phyloP scores from a whole-genome alignment of 2,329 filamentous ascomycete species.

The Thelonectria discophora region DNA sequence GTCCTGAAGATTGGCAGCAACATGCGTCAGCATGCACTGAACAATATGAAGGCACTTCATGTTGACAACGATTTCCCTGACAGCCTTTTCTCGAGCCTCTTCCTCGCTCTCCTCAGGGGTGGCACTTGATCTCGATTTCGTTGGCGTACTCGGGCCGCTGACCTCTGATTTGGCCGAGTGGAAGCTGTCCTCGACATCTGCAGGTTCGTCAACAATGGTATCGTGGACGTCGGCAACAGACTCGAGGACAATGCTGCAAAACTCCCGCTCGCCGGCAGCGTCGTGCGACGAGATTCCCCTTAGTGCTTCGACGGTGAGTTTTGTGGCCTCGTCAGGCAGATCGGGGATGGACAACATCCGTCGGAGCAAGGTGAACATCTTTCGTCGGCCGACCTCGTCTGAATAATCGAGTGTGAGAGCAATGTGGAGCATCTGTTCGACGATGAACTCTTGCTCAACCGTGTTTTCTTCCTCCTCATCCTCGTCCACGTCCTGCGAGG shows the following conservation, averaged over 20 bases:
- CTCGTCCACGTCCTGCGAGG: slow-evolving; percentile 63
- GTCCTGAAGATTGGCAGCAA: slow-evolving; percentile 85
- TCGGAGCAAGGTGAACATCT: slow-evolving; percentile 93
- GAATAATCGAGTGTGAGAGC: slow-evolving; percentile 92
- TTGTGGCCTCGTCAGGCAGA: slow-evolving; percentile 91
- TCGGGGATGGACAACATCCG: slow-evolving; percentile 87
- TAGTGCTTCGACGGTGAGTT: slow-evolving; percentile 83
- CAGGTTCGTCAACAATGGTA: slow-evolving; percentile 78
- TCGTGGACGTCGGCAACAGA: slow-evolving; percentile 97
- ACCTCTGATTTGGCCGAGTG: slow-evolving; percentile 91
- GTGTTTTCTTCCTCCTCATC: slow-evolving; percentile 82
- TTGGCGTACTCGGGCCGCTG: slow-evolving; percentile 69
- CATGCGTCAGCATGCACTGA: slow-evolving; percentile 96
- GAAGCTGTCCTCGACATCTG: slow-evolving; percentile 76
- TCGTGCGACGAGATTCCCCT: slow-evolving; percentile 83
- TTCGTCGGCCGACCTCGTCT: slow-evolving; percentile 93
- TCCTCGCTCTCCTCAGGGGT: slow-evolving; percentile 65
- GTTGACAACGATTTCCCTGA: slow-evolving; percentile 94
- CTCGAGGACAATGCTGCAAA: slow-evolving; percentile 87
- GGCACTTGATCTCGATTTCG: slow-evolving; percentile 55
- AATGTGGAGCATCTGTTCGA: slow-evolving; percentile 94
- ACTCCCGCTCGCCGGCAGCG: slow-evolving; percentile 79
- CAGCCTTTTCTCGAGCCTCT: slow-evolving; percentile 75
- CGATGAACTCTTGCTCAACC: slow-evolving; percentile 91
- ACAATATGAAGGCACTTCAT: slow-evolving; percentile 98